phyloP scores from a whole-genome alignment of 108 stramenopile genomes.

The Stephanodiscus triporus region DNA sequence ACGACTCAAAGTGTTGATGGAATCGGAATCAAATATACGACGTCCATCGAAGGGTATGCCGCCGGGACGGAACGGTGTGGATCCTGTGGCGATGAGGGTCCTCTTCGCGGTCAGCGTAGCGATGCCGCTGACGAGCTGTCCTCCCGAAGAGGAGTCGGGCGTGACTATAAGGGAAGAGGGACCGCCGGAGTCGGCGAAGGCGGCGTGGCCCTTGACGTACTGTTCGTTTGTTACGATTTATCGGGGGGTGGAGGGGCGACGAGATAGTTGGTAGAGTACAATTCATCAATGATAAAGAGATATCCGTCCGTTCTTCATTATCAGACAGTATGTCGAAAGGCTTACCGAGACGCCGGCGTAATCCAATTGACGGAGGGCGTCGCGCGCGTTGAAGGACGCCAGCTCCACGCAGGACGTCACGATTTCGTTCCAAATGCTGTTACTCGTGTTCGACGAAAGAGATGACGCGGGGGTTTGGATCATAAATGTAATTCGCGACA shows the following conservation, averaged over 20 bases:
- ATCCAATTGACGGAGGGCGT: conserved; percentile 65
- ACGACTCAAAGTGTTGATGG: conserved; percentile 63
- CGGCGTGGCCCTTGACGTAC: conserved; percentile 62
- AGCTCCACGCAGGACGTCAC: conserved; percentile 67
- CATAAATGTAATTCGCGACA: no score
- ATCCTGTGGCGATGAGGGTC: conserved; percentile 72
- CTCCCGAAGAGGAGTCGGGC: conserved; percentile 9
- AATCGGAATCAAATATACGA: conserved; percentile 77
- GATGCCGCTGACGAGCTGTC: not conserved
- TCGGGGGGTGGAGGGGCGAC: no score
- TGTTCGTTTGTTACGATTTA: not conserved
- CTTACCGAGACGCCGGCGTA: conserved; percentile 55
- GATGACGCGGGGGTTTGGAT: not conserved
- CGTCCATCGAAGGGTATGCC: conserved; percentile 82
- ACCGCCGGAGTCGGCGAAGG: conserved; percentile 64
- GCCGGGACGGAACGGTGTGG: conserved; percentile 66
- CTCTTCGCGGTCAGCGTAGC: conserved; percentile 52
- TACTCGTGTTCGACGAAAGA: not conserved
- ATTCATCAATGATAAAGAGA: no score
- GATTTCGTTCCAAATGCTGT: conserved; percentile 80
- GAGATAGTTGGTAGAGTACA: no score
- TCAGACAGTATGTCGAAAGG: no score
- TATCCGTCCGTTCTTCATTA: no score
- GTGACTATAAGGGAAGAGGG: conserved; percentile 53
- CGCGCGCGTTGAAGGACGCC: conserved; percentile 71